These are phyloP conservation scores for Penicillium pulvis DNA, from an alignment of 495 filamentous ascomycete species.

Conservation along the genomic window DNA sequence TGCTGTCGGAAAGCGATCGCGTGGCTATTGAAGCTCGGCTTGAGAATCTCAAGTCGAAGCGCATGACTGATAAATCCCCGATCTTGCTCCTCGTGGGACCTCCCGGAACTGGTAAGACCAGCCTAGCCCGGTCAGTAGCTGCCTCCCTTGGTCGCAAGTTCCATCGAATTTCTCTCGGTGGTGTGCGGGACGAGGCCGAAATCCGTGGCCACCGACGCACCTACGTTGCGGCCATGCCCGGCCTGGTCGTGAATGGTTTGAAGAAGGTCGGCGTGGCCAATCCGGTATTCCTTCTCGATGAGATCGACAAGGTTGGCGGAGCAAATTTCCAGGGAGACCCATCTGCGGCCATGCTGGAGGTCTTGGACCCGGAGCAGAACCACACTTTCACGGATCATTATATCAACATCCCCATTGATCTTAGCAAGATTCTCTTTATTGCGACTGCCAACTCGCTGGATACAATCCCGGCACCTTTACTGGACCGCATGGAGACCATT, in stretches of 20 bases:
- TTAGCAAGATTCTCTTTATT: constrained; percentile 96
- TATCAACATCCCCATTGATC: constrained; percentile 91
- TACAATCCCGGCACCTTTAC: constrained; percentile 90
- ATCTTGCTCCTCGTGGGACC: constrained; percentile 94
- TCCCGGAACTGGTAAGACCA: constrained; percentile 96
- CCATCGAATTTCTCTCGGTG: constrained; percentile 94
- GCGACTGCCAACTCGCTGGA: constrained; percentile 97
- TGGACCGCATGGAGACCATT: constrained; percentile 97
- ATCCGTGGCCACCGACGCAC: constrained; percentile 95
- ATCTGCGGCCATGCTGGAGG: constrained; percentile 98
- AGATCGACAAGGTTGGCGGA: constrained; percentile 96
- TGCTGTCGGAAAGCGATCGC: constrained; percentile 43
- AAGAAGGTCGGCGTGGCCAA: constrained; percentile 97
- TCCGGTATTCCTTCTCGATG: constrained; percentile 94
- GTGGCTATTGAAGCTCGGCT: constrained; percentile 60
- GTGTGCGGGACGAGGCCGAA: constrained; percentile 94
- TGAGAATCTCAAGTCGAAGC: constrained; percentile 68
- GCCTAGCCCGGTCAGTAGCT: constrained; percentile 90
- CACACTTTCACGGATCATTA: constrained; percentile 95
- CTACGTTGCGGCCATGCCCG: constrained; percentile 98
- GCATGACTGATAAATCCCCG: constrained; percentile 90
- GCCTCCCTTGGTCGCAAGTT: constrained; percentile 92
- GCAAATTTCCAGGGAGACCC: constrained; percentile 95
- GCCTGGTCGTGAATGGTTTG: constrained; percentile 88
- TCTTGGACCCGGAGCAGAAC: constrained; percentile 98